Base-by-base conservation (phyloP, 441 rosid species). In the Pelargonium citronellum region DNA sequence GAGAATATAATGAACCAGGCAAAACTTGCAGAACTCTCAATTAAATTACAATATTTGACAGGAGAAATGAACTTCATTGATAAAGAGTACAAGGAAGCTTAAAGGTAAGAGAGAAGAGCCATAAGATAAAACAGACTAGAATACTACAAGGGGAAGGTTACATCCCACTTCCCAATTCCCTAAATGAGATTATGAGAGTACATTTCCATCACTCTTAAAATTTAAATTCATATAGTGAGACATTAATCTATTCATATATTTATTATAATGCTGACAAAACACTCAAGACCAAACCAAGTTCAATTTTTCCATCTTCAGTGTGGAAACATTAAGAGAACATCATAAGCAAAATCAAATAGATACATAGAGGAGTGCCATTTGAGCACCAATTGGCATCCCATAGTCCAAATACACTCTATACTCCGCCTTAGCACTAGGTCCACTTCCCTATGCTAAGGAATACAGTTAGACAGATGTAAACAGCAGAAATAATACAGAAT, bases 401-500 rank as follows among this genome's bases (percentile, higher is more conserved):
- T 12, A 12, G n/a, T 12, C 4, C 58, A 20, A 27, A 34, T 30
- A 30, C 37, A 30, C 37, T 27, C 30, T 30, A 61, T 61, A 34
- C 39, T 44, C 22, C 24, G 60, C 46, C 39, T 3, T 39, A 72
- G 22, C 7, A 22, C 41, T 55, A 27, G 20, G 58, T 66, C 15
- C 58, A n/a, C 43, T 39, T 30, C 37, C 37, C 37, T 4, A 47
- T 47, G 15, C 13, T 55, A 19, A 41, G 37, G 65, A 20, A 66
- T 66, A 66, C 17, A 67, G 41, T 53, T 34, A 73, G 46, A 49
- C 22, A 47, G 37, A 30, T 0, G 27, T 58, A 46, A 69, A n/a
- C 39, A 27, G 46, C 3, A 30, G 10, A 62, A 64, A 30, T 3
- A 30, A 30, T 30, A 30, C 37, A 47, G 47, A 19, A 3, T 9